Percentiles rank a stretch among this genome's conserved stretches.
Evolutionary conservation across 345 rosid genomes (phyloP).

Genomic region (Mangifera indica): DNA sequence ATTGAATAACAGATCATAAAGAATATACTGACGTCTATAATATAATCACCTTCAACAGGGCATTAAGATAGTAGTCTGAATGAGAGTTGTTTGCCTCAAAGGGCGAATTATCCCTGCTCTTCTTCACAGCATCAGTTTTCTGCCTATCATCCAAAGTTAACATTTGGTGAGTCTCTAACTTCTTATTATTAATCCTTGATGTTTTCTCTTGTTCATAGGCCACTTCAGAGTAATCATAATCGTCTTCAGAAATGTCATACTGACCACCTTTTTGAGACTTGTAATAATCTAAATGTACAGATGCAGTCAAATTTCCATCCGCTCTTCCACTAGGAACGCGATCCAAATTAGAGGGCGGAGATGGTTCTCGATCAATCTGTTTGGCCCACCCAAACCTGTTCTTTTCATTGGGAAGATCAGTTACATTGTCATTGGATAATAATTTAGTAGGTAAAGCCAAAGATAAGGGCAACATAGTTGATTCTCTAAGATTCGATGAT

Average conservation of each 20-base stretch:
- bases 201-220: constrained; percentile 30
- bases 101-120: constrained; percentile 24
- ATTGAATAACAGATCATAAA: background rate
- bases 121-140: constrained; percentile 22
- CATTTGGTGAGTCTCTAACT: constrained; percentile 27
- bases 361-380: constrained; percentile 38
- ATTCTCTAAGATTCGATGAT: constrained; percentile 47
- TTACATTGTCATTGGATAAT: constrained; percentile 29
- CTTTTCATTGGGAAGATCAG: constrained; percentile 37
- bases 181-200: constrained; percentile 22
- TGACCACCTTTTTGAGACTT: constrained; percentile 29
- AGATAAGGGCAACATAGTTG: constrained; percentile 34
- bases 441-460: constrained; percentile 32
- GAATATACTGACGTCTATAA: background rate
- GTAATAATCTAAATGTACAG: constrained; percentile 26
- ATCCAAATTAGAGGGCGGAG: constrained; percentile 30
- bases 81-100: constrained; percentile 22
- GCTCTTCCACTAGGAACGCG: constrained; percentile 38
- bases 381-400: constrained; percentile 44
- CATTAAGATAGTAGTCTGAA: constrained; percentile 49
- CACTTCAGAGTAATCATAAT: constrained; percentile 30
- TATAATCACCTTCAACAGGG: constrained; percentile 41
- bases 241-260: constrained; percentile 22
- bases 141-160: constrained; percentile 24
- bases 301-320: constrained; percentile 30